Evolutionary conservation across 2,329 filamentous ascomycete genomes (phyloP), one percentile per base, ranked within the genome.

Genomic region (Diaporthe destruens): DNA sequence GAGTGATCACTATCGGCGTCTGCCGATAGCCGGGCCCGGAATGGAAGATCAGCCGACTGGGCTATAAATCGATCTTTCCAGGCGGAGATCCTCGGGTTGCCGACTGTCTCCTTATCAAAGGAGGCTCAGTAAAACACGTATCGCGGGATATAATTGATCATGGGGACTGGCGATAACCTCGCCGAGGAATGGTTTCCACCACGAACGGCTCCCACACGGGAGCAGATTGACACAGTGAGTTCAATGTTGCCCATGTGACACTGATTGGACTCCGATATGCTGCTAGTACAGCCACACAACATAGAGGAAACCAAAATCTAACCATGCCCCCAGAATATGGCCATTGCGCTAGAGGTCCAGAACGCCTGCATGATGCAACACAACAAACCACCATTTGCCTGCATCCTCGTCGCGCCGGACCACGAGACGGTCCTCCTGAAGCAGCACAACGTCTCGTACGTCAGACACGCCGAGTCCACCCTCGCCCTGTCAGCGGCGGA

Each of bases 381-480:
- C 20, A 36, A 51, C 0, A 65, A 65, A 39, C 61, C 44, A 23
- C 61, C 61, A 12, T 65, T 65, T n/a, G 44, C 61, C n/a, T 51
- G 44, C 20, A 65, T 65, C 18, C 61, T 65, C 29, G 44, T 65
- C 6, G 61, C 44, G 9, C 61, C 61, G 29, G 61, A 65, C n/a
- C 61, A 65, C 61, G 18, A 65, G 44, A 51, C 61, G 44, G 61
- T 65, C 20, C 61, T 65, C 20, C 61, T 65, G 1, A 65, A 65
- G 14, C 44, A 65, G 61, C 61, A 65, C 61, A 65, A 65, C 32
- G 29, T 65, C 32, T 65, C 61, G 18, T 65, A 65, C 4, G 32
- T 65, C n/a, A 65, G 61, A 29, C 61, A 65, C 20, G 61, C 61
- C 12, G 61, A 65, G 25, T 65, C 61, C 29, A 65, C 44, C 2